Evolutionary conservation across 371 early-diverging fungal genomes (phyloP), one percentile per base, ranked within the genome.

Genomic region (Blyttiomyces sp.): DNA sequence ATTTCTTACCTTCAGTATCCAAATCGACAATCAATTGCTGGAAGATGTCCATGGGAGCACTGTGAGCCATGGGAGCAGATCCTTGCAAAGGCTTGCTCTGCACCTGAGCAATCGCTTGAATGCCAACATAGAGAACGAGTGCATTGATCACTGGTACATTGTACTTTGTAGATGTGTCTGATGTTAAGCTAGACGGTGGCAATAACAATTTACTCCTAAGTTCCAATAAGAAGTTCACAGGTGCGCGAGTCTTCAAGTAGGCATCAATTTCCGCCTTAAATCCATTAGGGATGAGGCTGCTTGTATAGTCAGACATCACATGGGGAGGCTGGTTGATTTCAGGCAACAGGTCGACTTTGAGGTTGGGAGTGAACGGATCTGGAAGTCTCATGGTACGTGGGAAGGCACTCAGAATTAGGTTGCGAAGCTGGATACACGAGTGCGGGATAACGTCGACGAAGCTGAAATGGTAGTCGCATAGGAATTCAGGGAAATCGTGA

Each of bases 401-500:
- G 74, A 94, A 96, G 0, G 96, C 96, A 60, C 92, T 91, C 43
- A 96, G 80, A 49, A 98, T 88, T 62, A 98, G 72, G 70, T 97
- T 97, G 31, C 95, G 88, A 23, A 96, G 80, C 72, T 98, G 99
- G 51, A 95, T 88, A 71, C 96, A 96, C 2, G 85, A 77, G n/a
- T 86, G 73, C 0, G 99, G 99, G 44, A 98, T 91, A 26, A 89
- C 91, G 71, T 93, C 89, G 62, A 93, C 89, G 62, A 98, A 87
- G 56, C 89, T 87, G 62, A 91, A 90, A 67, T 94, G 93, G 62
- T 95, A 91, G 60, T 88, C 90, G 63, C 94, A 89, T 44, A 98
- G 76, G 74, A 97, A 98, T 70, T 95, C 95, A 13, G 98, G 98
- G 76, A 92, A 95, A 72, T 98, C 99, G 72, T 96, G 98, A 51